Evolutionary conservation across 2,329 filamentous ascomycete genomes (phyloP), one percentile per base, ranked within the genome.

Genomic region (Alternaria arbusti): DNA sequence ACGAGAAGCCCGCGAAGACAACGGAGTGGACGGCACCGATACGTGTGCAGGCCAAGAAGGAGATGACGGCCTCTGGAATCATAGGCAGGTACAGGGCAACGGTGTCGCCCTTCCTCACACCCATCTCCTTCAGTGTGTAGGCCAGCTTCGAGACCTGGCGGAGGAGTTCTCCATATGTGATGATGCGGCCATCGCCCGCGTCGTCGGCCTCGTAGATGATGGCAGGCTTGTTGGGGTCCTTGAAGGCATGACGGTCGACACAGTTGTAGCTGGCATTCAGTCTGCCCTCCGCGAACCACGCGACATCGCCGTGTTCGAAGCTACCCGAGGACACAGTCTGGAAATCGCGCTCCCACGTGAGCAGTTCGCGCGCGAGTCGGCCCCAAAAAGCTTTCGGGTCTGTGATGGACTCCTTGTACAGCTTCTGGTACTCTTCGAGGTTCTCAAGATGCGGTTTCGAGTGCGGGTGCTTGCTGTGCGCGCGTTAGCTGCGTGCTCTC

Each of bases 121-220:
- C 96, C 89, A 97, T 96, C 84, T 95, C 88, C 86, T 94, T 97
- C 72, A 99, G 87, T 23, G 92, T 91, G 85, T 93, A 93, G 47
- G 96, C 91, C 15, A 93, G 89, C 81, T 89, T 91, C 76, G 91
- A 97, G 55, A 99, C 95, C 81, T 99, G 89, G 68, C 94, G 90
- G 66, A 98, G 88, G 56, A 99, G 91, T 86, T 99, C 94, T 74
- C 91, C 88, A 75, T 98, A 99, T 69, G 93, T 96, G 80, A 99
- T 91, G 70, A 87, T 94, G 71, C 95, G 93, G 77, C 96, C 94
- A 78, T 97, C 91, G 57, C 83, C 86, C 45, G 91, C 88, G 83
- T 99, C 96, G 76, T 99, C 96, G 65, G 94, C 95, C 85, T 99
- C 96, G 85, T 98, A 99, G 84, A 98, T 97, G 83, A 99, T 97